A percentile compares a stretch with the other conserved stretches of the same genome.
Evolutionary conservation across 306 rosid genomes (phyloP).

Genomic region (Datisca glomerata): DNA sequence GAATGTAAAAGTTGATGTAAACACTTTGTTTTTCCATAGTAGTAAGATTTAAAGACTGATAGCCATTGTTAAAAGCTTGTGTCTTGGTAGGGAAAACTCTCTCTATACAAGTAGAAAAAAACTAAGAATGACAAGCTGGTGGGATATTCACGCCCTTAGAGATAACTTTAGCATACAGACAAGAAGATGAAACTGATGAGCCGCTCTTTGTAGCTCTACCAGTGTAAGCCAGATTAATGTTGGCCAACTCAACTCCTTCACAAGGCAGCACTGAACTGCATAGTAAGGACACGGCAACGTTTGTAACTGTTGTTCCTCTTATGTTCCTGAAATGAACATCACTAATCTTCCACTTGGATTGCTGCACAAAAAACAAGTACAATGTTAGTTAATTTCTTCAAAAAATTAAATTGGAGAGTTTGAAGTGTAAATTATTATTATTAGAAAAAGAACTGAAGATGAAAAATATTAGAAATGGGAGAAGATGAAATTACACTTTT

Average conservation of each 20-base stretch:
- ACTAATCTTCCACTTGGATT: conserved; percentile 46
- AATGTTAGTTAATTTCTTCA: neutral
- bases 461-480: too few relatives aligned
- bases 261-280: conserved; percentile 49
- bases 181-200: conserved; percentile 14
- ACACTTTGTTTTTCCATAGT: too few relatives aligned
- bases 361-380: neutral
- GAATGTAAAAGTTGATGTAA: too few relatives aligned
- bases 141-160: conserved; percentile 33
- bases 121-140: conserved; percentile 30
- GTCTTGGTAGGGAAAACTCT: too few relatives aligned
- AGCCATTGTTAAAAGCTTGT: too few relatives aligned
- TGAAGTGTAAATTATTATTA: too few relatives aligned
- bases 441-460: too few relatives aligned
- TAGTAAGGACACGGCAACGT: conserved; percentile 28
- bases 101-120: too few relatives aligned
- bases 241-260: conserved; percentile 20
- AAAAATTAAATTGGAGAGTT: too few relatives aligned
- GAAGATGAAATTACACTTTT: too few relatives aligned
- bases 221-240: conserved; percentile 24
- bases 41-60: too few relatives aligned
- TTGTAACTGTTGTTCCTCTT: conserved; percentile 32
- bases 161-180: conserved; percentile 34
- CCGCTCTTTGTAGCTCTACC: neutral
- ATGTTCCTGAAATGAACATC: conserved; percentile 48